phyloP scores from a whole-genome alignment of 768 basidiomycete genomes.

The Galerina marginata region DNA sequence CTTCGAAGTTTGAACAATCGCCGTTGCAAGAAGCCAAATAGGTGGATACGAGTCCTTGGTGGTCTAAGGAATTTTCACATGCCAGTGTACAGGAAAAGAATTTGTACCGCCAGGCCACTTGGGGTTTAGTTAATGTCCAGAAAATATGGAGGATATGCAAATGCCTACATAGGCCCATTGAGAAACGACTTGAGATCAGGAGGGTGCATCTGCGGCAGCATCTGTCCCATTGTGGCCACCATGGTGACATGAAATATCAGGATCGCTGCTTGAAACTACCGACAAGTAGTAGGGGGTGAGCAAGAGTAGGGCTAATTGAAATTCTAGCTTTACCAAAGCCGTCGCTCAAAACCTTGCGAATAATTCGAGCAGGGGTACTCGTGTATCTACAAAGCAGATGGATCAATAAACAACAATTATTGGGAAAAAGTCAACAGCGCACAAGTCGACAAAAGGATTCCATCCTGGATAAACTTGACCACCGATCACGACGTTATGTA shows the following conservation, averaged over 20 bases:
- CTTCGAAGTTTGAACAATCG: conserved; percentile 44
- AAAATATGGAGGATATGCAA: not conserved
- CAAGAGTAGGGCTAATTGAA: not conserved
- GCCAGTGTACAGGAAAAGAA: too few relatives aligned
- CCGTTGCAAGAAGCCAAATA: conserved; percentile 57
- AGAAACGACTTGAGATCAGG: conserved; percentile 49
- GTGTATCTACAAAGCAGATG: conserved; percentile 33
- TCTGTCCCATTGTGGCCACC: conserved; percentile 44
- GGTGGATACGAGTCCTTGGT: conserved; percentile 55
- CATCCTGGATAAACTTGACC: too few relatives aligned
- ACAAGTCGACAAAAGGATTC: too few relatives aligned
- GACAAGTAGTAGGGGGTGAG: conserved; percentile 8
- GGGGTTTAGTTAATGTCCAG: too few relatives aligned
- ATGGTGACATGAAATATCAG: conserved; percentile 49
- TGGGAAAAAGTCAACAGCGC: too few relatives aligned
- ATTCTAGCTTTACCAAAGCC: conserved; percentile 33
- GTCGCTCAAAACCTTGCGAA: conserved; percentile 25
- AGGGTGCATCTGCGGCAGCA: conserved; percentile 38
- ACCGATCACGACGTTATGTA: too few relatives aligned
- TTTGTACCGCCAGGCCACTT: too few relatives aligned
- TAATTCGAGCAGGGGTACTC: too few relatives aligned
- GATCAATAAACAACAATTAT: too few relatives aligned
- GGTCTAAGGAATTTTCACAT: conserved; percentile 36
- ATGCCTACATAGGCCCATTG: conserved; percentile 48
- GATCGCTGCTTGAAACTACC: conserved; percentile 26